Evolutionary conservation across 2,329 filamentous ascomycete species (phyloP), one percentile per base, ranked within the genome.

Genomic region (Penicillium frequentans): DNA sequence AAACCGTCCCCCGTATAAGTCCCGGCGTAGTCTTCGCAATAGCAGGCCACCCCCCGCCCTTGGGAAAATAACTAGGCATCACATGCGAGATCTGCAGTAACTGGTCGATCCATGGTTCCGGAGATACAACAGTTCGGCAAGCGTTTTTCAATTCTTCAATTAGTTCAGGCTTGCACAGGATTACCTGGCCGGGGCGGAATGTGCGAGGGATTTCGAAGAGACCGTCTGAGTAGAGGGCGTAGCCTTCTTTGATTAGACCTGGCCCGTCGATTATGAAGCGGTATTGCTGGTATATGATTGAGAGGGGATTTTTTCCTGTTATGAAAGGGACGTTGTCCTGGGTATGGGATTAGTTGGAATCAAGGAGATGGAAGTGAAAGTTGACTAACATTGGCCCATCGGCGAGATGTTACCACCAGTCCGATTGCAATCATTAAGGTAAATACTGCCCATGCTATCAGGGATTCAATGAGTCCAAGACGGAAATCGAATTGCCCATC

Each of bases 81-180:
- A 82, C 81, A 4, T 66, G 54, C 1, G 83, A 78, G 31, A 65
- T 61, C 19, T 67, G 62, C 3, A 63, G 55, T n/a, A 66, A 52
- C 54, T 66, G 60, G 26, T 66, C 64, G 57, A 66, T 63, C 64
- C 62, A 66, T 31, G 64, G 64, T 52, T 66, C 64, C 1, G 64
- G 61, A 1, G 64, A 66, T 9, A 54, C 57, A 33, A 61, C 46
- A 7, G 56, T 51, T 39, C 58, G 60, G 16, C 43, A 51, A 10
- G 50, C 56, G 26, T 56, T 64, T 14, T 53, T 60, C 42, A 66
- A 42, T 24, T 64, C 64, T 19, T 66, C 60, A 11, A 64, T 62
- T n/a, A 66, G 51, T 19, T 62, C 56, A 3, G 58, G 55, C 37
- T 60, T 59, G 54, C 64, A 66, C 13, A 64, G 16, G 7, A 66